Base-by-base conservation (phyloP, 2,329 filamentous ascomycete species). In the Epichloe uncinata region DNA sequence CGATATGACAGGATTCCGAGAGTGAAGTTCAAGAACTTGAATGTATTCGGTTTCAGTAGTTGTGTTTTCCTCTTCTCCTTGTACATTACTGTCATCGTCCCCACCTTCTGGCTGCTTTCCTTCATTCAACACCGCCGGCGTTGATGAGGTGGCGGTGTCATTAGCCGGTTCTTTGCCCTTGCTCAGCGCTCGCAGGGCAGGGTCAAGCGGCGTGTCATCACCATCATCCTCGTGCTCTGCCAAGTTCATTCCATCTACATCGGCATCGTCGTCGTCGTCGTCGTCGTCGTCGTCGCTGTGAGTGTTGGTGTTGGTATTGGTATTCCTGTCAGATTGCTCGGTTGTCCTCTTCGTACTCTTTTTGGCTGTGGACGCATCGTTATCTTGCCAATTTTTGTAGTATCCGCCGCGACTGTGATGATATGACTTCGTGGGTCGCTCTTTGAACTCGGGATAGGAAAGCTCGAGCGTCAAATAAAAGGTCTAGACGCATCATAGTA, bases 1-100 rank as follows among this genome's bases (percentile, higher is more conserved):
- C 20, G 85, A 84, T 52, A 95, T 75, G 30, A 95, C 70, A 0
- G 91, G 91, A 45, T 85, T 84, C 2, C 69, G 60, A 1, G 83
- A 83, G 64, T 95, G 85, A 3, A 96, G 73, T 30, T 87, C 88
- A n/a, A 93, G 72, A 46, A 96, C 82, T 61, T 95, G 88, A 5
- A 95, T 77, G 38, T 77, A 67, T 33, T 68, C 61, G 6, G 53
- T 40, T 42, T 42, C 48, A 16, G 30, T 11, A 6, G 43, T 20
- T 16, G 33, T n/a, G 18, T 58, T 53, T 12, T 49, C 45, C 15
- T 49, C 47, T 15, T 54, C 51, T 41, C 50, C 45, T 41, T 33
- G 42, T n/a, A n/a, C 35, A 26, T 44, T 49, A 15, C 38, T 45
- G 13, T 36, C 35, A 42, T 49, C 49, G 11, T 20, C 22, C 18